Conservation (phyloP, 2,329 filamentous ascomycete species). For the Penicillium sp. region DNA sequence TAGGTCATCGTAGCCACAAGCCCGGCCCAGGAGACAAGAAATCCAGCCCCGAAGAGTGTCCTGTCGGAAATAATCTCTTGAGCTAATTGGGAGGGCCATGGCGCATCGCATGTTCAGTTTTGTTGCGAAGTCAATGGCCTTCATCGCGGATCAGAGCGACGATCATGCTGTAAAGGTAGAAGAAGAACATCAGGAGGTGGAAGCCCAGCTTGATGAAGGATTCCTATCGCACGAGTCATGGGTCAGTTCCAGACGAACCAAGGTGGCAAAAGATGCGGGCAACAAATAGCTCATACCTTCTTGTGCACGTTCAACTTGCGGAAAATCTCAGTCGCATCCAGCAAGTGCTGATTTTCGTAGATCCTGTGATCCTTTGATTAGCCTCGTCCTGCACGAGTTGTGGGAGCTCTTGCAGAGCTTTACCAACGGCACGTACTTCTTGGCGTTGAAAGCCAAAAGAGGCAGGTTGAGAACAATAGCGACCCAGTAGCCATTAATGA, state of each 20-base stretch:
- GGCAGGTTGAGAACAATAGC: constrained; percentile 89
- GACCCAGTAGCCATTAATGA: constrained; percentile 99
- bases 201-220: constrained; percentile 99
- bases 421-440: constrained; percentile 71
- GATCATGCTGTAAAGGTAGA: constrained; percentile 99
- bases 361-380: constrained; percentile 62
- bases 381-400: constrained; percentile 3
- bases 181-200: constrained; percentile 99
- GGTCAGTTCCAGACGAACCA: constrained; percentile 9
- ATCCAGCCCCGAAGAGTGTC: constrained; percentile 1
- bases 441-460: constrained; percentile 87
- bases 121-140: constrained; percentile 63
- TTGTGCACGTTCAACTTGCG: constrained; percentile 98
- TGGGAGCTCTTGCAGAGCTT: not conserved
- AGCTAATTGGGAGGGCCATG: constrained; percentile 29
- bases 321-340: constrained; percentile 99
- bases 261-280: not conserved
- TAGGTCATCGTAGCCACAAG: constrained; percentile 2
- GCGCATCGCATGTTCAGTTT: constrained; percentile 42
- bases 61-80: constrained; percentile 4
- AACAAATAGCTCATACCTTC: constrained; percentile 61
- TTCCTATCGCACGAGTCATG: constrained; percentile 60
- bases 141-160: constrained; percentile 96
- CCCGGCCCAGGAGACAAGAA: not conserved
- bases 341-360: constrained; percentile 90